Evolutionary conservation across 2,329 filamentous ascomycete species (phyloP), one percentile per base, ranked within the genome.

Genomic region (Aspergillus chevalieri): DNA sequence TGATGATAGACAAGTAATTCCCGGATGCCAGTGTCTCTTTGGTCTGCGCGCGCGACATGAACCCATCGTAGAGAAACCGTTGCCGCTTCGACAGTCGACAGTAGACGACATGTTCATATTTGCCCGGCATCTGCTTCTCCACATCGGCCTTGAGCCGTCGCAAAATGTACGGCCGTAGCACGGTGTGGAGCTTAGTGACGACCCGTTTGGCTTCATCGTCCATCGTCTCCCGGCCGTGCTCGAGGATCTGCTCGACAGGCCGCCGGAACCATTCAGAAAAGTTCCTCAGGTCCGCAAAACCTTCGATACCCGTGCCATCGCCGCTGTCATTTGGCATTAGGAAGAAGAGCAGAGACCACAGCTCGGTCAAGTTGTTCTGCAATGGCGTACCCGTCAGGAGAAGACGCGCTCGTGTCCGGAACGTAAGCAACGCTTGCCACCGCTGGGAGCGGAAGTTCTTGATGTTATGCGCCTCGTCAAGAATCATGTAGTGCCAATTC

Each of bases 391-490:
- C 93, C 0, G 93, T 98, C 9, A 98, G 78, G 0, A 98, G 74
- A 9, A 98, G 80, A 30, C 93, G 83, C 24, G 91, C 85, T 55
- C 86, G 84, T 0, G 93, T 97, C 61, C 94, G 92, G 73, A 98
- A 94, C 0, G 87, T 93, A 19, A 98, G 81, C 55, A 98, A 80
- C 0, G 90, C 92, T 67, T 97, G 93, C 91, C 93, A 98, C 55
- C 92, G 80, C 67, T 96, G 91, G 1, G 92, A 96, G 63, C 95
- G 91, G 77, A 97, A 98, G 70, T 98, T 98, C 65, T 98, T 97
- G 78, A 98, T 98, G 71, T 98, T 97, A 74, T 98, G 93, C 0
- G 94, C 93, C 73, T 98, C 93, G 60, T 98, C 93, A 1, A 98
- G 81, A 55, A 98, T 91, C 81, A 98, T 89, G 69, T 97, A 98